Evolutionary conservation across 805 yeast genomes (phyloP).

Genomic region (Candida golubevii): DNA sequence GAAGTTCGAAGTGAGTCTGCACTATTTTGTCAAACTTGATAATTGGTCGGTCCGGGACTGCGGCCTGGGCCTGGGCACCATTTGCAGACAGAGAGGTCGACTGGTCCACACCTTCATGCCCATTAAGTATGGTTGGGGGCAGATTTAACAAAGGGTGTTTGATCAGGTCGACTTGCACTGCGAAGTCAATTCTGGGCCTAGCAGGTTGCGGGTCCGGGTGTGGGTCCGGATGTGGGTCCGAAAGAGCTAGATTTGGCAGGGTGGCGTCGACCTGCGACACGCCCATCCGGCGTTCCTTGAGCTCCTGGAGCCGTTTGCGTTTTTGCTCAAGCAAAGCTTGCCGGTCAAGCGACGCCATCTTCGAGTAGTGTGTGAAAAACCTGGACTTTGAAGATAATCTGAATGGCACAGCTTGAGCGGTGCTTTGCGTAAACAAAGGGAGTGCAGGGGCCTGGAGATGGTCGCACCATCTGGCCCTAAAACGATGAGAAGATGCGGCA

Average conservation of each 20-base stretch:
- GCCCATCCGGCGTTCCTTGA: constrained; percentile 22
- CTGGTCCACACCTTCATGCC: too few species aligned
- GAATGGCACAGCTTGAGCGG: too few species aligned
- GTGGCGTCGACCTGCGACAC: constrained; percentile 12
- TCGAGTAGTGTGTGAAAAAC: background rate
- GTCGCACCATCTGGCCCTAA: too few species aligned
- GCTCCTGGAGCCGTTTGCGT: constrained; percentile 30
- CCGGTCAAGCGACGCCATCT: constrained; percentile 20
- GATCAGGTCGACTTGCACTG: constrained; percentile 26
- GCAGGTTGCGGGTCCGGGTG: background rate
- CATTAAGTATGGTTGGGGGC: background rate
- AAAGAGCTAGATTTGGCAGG: constrained; percentile 3
- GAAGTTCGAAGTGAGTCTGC: constrained; percentile 17
- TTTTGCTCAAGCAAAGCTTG: constrained; percentile 38
- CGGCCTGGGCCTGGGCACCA: too few species aligned
- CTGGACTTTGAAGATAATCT: too few species aligned
- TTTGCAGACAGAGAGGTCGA: too few species aligned
- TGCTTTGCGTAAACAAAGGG: too few species aligned
- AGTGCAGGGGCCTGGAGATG: too few species aligned
- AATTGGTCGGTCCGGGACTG: background rate
- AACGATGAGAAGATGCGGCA: too few species aligned
- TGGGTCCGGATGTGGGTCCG: background rate
- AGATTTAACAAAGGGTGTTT: background rate
- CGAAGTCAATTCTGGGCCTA: constrained; percentile 19
- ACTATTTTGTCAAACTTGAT: constrained; percentile 21